Percentiles rank a stretch among this genome's conserved stretches.
These are phyloP conservation scores for Trichosporon asahii DNA, from an alignment of 1,284 basidiomycete species.

Conservation along the genomic window DNA sequence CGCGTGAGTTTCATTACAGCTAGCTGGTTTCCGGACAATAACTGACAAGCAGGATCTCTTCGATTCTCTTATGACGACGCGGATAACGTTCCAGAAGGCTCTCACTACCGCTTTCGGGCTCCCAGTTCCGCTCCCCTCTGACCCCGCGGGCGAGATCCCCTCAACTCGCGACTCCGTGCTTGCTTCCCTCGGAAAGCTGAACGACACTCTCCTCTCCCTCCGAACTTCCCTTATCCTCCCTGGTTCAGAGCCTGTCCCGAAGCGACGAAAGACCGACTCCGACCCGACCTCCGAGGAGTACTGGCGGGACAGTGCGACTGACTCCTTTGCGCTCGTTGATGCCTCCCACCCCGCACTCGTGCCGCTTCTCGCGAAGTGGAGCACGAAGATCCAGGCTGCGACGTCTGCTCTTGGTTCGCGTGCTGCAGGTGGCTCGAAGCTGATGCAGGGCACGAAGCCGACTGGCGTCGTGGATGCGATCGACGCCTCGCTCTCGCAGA, in stretches of 20 bases:
- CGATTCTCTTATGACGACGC: constrained; percentile 77
- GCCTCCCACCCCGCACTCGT: constrained; percentile 68
- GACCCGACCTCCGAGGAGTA: constrained; percentile 33
- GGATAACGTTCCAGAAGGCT: constrained; percentile 84
- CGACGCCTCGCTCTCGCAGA: constrained; percentile 36
- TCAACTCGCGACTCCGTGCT: constrained; percentile 34
- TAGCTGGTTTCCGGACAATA: no score
- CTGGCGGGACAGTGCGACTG: constrained; percentile 36
- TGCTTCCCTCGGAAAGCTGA: constrained; percentile 36
- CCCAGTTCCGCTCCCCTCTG: constrained; percentile 21
- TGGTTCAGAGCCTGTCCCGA: constrained; percentile 25
- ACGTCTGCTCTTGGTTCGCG: constrained; percentile 54
- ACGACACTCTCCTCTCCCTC: constrained; percentile 58
- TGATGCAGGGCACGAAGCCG: constrained; percentile 62
- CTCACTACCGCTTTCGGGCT: constrained; percentile 55
- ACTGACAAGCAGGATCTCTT: constrained; percentile 63
- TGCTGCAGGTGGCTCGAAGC: constrained; percentile 48
- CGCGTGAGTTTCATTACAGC: constrained; percentile 59
- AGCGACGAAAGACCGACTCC: constrained; percentile 6
- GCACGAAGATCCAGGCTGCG: constrained; percentile 85
- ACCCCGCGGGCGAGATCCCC: constrained; percentile 33
- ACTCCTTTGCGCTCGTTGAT: constrained; percentile 35
- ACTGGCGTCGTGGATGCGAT: constrained; percentile 52
- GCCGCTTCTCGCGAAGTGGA: constrained; percentile 83
- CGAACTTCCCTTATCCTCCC: constrained; percentile 57